phyloP scores from a whole-genome alignment of 2,329 filamentous ascomycete genomes.

The Rhynchosporium secalis region DNA sequence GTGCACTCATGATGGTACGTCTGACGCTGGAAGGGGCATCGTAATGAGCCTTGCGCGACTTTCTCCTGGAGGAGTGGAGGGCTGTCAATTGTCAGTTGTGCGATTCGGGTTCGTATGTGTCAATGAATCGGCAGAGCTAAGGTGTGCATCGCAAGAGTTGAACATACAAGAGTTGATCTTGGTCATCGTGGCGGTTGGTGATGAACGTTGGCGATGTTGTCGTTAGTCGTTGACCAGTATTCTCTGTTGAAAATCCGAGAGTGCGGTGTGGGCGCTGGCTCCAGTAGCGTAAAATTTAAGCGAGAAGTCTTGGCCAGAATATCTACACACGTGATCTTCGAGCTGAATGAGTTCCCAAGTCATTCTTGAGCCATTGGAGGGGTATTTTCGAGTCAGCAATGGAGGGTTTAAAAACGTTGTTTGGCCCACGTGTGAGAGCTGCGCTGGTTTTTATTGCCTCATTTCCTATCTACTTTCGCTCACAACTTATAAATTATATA shows the following conservation, averaged over 20 bases:
- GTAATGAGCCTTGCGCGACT: slow-evolving; percentile 99
- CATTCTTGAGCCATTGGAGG: slow-evolving; percentile 13
- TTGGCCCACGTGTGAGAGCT: slow-evolving; percentile 21
- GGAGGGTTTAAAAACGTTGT: slow-evolving; percentile 17
- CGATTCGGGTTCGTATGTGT: neutral
- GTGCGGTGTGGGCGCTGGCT: neutral
- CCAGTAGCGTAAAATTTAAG: slow-evolving; percentile 7
- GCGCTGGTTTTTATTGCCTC: neutral
- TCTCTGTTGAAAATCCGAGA: neutral
- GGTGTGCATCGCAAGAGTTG: slow-evolving; percentile 9
- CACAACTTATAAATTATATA: neutral
- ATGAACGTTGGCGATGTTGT: slow-evolving; percentile 32
- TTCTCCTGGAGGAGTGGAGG: slow-evolving; percentile 84
- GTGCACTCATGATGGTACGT: slow-evolving; percentile 95
- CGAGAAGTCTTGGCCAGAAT: slow-evolving; percentile 7
- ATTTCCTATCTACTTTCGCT: neutral
- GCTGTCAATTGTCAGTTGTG: slow-evolving; percentile 43
- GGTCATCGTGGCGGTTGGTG: slow-evolving; percentile 59
- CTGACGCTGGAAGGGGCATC: slow-evolving; percentile 89
- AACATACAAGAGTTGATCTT: slow-evolving; percentile 64
- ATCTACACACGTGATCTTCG: neutral
- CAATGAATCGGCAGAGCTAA: neutral
- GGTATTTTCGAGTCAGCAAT: slow-evolving; percentile 7
- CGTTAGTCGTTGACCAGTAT: slow-evolving; percentile 22
- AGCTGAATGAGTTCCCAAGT: neutral